Conservation (phyloP, 495 filamentous ascomycete genomes). For the Cercophora newfieldiana region DNA sequence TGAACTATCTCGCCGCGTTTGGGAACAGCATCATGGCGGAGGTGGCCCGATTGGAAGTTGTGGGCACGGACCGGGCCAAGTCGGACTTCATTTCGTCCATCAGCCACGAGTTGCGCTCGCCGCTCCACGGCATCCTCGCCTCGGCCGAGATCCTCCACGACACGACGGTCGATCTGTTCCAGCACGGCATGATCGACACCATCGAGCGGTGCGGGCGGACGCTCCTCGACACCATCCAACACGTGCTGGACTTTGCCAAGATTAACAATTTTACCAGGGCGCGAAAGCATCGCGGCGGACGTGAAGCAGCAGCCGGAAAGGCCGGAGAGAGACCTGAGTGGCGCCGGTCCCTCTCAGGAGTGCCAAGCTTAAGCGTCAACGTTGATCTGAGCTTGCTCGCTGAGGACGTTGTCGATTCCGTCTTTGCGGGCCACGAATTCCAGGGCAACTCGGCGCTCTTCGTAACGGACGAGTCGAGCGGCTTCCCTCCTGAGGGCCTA, state of each 20-base stretch:
- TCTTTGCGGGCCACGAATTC: constrained; percentile 50
- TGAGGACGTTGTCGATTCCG: constrained; percentile 61
- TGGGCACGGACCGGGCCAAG: constrained; percentile 51
- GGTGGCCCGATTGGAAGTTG: constrained; percentile 48
- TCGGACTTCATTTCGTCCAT: constrained; percentile 69
- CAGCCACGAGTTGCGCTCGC: constrained; percentile 75
- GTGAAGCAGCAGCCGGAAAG: constrained; percentile 1
- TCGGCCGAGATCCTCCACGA: constrained; percentile 67
- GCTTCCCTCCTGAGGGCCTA: constrained; percentile 8
- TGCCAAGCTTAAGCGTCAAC: neutral
- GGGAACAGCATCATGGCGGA: constrained; percentile 60
- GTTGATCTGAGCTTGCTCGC: constrained; percentile 49
- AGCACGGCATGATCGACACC: constrained; percentile 64
- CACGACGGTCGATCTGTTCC: constrained; percentile 52
- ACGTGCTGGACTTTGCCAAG: constrained; percentile 71
- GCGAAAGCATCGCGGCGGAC: constrained; percentile 24
- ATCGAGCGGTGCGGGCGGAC: constrained; percentile 73
- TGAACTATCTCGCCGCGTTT: constrained; percentile 51
- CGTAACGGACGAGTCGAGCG: constrained; percentile 17
- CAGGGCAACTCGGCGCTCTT: neutral
- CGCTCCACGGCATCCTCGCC: constrained; percentile 71
- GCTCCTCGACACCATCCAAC: constrained; percentile 75
- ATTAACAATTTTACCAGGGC: constrained; percentile 50
- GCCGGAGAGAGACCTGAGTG: neutral
- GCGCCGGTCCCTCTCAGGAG: neutral